Conservation (phyloP, 73 alveolate genomes). For the Symbiodinium pilosum region DNA sequence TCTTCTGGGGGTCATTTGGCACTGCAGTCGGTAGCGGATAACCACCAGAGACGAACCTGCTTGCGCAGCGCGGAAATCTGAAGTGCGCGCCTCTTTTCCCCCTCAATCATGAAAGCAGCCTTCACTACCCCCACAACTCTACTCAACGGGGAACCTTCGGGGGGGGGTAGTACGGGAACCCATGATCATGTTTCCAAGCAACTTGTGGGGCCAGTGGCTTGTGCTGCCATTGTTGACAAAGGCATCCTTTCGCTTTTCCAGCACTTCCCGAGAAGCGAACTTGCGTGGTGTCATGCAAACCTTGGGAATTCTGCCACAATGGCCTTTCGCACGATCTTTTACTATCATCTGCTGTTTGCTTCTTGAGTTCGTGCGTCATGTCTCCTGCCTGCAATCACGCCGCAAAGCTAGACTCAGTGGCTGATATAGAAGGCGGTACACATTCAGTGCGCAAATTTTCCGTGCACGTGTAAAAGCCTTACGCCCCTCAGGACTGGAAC, state of each 20-base stretch:
- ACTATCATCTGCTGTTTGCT: no score
- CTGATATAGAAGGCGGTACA: no score
- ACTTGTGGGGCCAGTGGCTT: slow-evolving; percentile 93
- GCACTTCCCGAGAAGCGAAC: slow-evolving; percentile 16
- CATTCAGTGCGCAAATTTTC: no score
- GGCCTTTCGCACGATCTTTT: no score
- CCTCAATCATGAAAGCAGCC: background rate
- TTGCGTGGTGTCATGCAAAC: slow-evolving; percentile 87
- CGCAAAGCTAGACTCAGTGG: no score
- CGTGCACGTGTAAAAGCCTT: no score
- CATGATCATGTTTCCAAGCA: background rate
- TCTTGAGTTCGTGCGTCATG: no score
- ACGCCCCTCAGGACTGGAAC: no score
- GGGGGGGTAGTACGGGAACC: background rate
- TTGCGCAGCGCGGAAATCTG: no score
- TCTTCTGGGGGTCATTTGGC: background rate
- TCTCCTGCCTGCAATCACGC: no score
- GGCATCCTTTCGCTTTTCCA: slow-evolving; percentile 37
- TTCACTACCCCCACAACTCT: background rate
- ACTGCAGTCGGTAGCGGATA: background rate
- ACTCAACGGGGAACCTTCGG: background rate
- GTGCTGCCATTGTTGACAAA: slow-evolving; percentile 27
- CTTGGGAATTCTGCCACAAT: no score
- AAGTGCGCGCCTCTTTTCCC: no score
- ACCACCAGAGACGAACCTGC: slow-evolving; percentile 33